Evolutionary conservation across 2,329 filamentous ascomycete genomes (phyloP).

Genomic region (Sclerotinia minor): DNA sequence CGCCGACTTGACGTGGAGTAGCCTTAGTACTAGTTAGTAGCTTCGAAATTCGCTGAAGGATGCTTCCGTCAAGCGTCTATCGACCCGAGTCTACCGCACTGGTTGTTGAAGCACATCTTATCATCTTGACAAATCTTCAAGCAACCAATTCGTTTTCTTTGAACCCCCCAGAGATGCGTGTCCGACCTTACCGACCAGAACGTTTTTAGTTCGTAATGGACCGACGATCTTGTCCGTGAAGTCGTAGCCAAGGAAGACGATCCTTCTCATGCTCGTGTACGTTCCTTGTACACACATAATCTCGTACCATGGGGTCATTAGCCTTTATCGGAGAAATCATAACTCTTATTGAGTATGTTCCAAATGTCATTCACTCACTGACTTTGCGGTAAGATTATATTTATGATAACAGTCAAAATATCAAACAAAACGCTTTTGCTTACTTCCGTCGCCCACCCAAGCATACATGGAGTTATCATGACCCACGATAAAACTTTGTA

Average conservation of each 20-base stretch:
- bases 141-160: neutral
- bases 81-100: neutral
- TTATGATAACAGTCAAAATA: too few species aligned
- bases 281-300: slow-evolving; percentile 2
- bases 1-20: neutral
- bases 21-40: neutral
- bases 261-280: neutral
- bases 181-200: neutral
- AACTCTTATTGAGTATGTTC: too few species aligned
- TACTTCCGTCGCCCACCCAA: too few species aligned
- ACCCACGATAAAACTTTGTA: too few species aligned
- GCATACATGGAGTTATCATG: too few species aligned
- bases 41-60: neutral
- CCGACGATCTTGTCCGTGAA: slow-evolving; percentile 3
- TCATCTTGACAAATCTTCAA: neutral
- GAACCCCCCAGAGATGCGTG: neutral
- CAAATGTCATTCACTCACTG: too few species aligned
- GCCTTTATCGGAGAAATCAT: too few species aligned
- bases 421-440: too few species aligned
- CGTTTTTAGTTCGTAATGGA: neutral
- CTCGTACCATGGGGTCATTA: slow-evolving; percentile 5
- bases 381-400: too few species aligned
- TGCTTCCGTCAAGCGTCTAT: neutral
- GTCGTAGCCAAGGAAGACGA: neutral
- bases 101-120: neutral